Conservation (phyloP, 257 asterid species). For the Solanum chaucha region DNA sequence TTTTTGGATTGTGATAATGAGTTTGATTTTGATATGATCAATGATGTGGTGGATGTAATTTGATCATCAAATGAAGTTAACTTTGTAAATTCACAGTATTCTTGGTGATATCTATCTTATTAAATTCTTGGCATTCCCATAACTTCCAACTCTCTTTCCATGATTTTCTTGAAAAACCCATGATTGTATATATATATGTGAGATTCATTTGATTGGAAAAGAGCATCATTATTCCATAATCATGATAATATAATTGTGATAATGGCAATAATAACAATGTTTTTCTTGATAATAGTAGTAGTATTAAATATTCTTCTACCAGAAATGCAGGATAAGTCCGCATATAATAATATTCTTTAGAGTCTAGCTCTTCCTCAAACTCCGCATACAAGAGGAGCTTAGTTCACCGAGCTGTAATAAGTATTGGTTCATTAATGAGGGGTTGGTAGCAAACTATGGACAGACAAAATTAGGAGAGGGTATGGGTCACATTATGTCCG, state of each 20-base stretch:
- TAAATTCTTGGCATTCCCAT: neutral
- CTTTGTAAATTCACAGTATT: conserved; percentile 11
- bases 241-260: neutral
- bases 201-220: neutral
- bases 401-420: neutral
- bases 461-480: neutral
- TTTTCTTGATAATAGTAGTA: neutral
- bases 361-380: neutral
- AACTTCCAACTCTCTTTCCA: neutral
- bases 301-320: neutral
- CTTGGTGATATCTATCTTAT: neutral
- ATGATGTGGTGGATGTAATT: conserved; percentile 2
- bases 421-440: neutral
- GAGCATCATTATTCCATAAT: conserved; percentile 5
- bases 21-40: conserved; percentile 8
- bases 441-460: neutral
- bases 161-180: neutral
- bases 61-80: conserved; percentile 1
- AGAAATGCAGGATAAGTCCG: neutral
- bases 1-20: neutral
- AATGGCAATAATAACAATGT: neutral
- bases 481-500: neutral
- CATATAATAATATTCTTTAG: neutral
- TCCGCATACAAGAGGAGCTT: neutral
- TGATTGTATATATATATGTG: neutral